A percentile compares a stretch with the other conserved stretches of the same genome.
These are phyloP conservation scores for Cicer chorassanicum DNA, from an alignment of 306 rosid genomes.

Conservation along the genomic window DNA sequence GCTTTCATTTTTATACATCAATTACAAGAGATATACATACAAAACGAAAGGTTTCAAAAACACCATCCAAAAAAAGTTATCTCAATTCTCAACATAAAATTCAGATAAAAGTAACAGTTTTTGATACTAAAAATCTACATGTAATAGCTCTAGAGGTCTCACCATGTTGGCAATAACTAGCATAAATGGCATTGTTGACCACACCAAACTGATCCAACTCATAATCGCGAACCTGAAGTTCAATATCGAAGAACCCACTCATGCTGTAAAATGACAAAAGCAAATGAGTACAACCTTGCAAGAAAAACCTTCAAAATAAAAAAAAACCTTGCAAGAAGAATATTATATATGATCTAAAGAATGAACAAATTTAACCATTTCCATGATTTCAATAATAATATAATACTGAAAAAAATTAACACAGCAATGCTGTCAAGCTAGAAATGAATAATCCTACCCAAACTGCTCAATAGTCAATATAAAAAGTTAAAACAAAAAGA, in stretches of 20 bases:
- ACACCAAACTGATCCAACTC: slow-evolving; percentile 96
- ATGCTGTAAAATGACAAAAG: slow-evolving; percentile 57
- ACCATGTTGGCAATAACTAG: slow-evolving; percentile 95
- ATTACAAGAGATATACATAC: background rate
- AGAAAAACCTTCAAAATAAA: too few relatives aligned
- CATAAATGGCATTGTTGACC: slow-evolving; percentile 88
- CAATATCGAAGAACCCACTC: slow-evolving; percentile 69
- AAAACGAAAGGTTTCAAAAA: background rate
- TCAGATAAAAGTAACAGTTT: slow-evolving; percentile 22
- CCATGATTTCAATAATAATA: slow-evolving; percentile 17
- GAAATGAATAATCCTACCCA: background rate
- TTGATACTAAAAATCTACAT: background rate
- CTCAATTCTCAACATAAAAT: background rate
- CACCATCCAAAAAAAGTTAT: background rate
- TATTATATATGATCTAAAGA: background rate
- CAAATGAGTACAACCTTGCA: slow-evolving; percentile 8
- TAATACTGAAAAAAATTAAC: background rate
- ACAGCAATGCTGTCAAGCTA: background rate
- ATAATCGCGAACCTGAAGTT: slow-evolving; percentile 86
- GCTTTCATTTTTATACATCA: background rate
- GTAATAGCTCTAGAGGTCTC: slow-evolving; percentile 44
- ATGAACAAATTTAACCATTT: slow-evolving; percentile 17
- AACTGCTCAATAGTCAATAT: background rate
- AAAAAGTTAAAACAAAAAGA: too few relatives aligned
- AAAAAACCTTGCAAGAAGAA: slow-evolving; percentile 1